phyloP scores from a whole-genome alignment of 2,329 filamentous ascomycete species.

The Ophiognomonia clavigignenti-juglandacearum region DNA sequence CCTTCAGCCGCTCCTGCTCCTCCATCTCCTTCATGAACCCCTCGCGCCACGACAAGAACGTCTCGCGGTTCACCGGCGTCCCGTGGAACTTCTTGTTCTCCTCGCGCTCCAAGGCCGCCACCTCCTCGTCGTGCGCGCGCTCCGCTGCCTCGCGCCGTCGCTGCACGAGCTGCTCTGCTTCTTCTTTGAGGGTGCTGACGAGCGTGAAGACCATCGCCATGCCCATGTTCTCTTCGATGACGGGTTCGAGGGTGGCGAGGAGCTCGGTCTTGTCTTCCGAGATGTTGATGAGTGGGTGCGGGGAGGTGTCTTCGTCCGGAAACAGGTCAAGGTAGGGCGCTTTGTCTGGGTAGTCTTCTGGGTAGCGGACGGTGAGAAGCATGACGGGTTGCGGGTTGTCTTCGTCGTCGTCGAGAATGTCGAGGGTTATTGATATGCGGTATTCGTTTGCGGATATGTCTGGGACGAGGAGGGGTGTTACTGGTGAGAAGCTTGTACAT shows the following conservation, averaged over 20 bases:
- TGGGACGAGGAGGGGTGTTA: slow-evolving; percentile 36
- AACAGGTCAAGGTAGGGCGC: slow-evolving; percentile 78
- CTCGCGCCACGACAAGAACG: slow-evolving; percentile 78
- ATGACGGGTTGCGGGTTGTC: slow-evolving; percentile 64
- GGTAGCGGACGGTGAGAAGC: slow-evolving; percentile 80
- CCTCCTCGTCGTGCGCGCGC: slow-evolving; percentile 50
- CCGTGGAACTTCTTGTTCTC: slow-evolving; percentile 98
- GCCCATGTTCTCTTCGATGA: slow-evolving; percentile 86
- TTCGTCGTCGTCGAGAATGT: slow-evolving; percentile 59
- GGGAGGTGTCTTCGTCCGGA: slow-evolving; percentile 62
- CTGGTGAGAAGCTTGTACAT: background rate
- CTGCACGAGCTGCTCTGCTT: slow-evolving; percentile 77
- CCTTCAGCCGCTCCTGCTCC: slow-evolving; percentile 61
- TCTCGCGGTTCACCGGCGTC: slow-evolving; percentile 79
- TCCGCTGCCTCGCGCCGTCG: slow-evolving; percentile 64
- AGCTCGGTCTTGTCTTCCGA: slow-evolving; percentile 73
- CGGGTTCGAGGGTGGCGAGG: slow-evolving; percentile 64
- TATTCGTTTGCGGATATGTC: slow-evolving; percentile 89
- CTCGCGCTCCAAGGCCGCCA: slow-evolving; percentile 67
- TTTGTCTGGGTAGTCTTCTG: slow-evolving; percentile 85
- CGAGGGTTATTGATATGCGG: slow-evolving; percentile 79
- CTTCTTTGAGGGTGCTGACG: slow-evolving; percentile 81
- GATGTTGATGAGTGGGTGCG: slow-evolving; percentile 72
- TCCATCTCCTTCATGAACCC: slow-evolving; percentile 76
- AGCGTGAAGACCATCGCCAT: slow-evolving; percentile 98